Evolutionary conservation across 148 eudicot genomes (phyloP).

Genomic region (Gaultheria prostrata): DNA sequence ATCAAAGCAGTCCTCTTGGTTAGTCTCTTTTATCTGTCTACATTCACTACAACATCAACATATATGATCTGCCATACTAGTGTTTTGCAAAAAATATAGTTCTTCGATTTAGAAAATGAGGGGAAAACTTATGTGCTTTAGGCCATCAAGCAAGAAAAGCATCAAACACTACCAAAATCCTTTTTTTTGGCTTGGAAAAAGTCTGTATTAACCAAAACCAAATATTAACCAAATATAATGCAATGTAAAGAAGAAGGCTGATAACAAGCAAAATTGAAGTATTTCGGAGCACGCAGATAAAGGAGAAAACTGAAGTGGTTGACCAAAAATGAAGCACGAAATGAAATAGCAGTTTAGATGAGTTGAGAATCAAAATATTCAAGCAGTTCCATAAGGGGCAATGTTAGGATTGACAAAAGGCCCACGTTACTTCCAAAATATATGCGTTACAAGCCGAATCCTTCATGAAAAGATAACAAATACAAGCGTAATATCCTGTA

Average conservation of each 20-base stretch:
- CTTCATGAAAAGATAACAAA: not conserved
- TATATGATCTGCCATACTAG: not conserved
- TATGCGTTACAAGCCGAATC: not conserved
- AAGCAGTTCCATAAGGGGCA: too few relatives aligned
- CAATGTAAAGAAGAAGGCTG: not conserved
- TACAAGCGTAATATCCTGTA: too few relatives aligned
- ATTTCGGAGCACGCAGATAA: not conserved
- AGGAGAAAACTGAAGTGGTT: not conserved
- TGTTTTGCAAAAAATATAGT: not conserved
- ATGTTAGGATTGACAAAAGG: too few relatives aligned
- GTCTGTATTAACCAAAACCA: not conserved
- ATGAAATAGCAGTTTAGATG: too few relatives aligned
- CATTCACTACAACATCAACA: not conserved
- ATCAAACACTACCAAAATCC: not conserved
- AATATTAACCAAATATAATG: not conserved
- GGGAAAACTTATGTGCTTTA: not conserved
- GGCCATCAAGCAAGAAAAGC: not conserved
- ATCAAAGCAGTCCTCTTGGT: slow-evolving; percentile 36
- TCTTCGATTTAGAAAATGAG: not conserved
- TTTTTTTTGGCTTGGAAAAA: too few relatives aligned
- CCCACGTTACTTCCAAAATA: too few relatives aligned
- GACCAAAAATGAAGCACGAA: not conserved
- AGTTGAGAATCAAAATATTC: not conserved
- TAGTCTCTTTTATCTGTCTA: slow-evolving; percentile 8
- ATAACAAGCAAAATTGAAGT: not conserved